Conservation (phyloP, 371 early-diverging fungal genomes). For the Dichotomocladium elegans region DNA sequence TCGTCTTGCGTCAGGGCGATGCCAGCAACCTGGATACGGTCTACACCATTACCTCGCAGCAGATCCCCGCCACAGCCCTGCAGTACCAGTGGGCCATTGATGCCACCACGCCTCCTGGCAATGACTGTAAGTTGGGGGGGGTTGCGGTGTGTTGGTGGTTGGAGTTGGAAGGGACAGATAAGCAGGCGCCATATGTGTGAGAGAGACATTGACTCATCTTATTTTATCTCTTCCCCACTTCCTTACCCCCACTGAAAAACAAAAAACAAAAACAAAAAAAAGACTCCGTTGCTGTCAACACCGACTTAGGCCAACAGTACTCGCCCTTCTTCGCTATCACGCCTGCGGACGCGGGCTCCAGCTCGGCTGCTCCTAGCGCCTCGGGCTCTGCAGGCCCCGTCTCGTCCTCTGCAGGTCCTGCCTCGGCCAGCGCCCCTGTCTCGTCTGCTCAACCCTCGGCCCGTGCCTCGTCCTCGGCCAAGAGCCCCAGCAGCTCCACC, state of each 20-base stretch:
- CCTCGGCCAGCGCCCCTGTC: background rate
- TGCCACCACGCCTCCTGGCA: constrained; percentile 9
- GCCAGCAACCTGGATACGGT: constrained; percentile 19
- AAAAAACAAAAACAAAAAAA: too few relatives aligned
- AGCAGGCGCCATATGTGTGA: too few relatives aligned
- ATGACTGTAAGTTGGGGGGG: constrained; percentile 26
- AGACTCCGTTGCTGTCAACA: constrained; percentile 27
- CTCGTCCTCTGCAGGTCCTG: background rate
- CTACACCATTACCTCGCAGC: constrained; percentile 5
- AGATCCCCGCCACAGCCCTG: constrained; percentile 5
- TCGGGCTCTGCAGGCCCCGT: constrained; percentile 6
- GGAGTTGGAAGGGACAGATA: background rate
- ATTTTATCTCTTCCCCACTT: too few relatives aligned
- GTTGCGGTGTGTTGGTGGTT: too few relatives aligned
- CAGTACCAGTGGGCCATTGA: constrained; percentile 29
- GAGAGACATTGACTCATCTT: too few relatives aligned
- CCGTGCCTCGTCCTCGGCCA: background rate
- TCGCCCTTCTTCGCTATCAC: constrained; percentile 37
- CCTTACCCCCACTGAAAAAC: too few relatives aligned
- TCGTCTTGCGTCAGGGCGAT: constrained; percentile 25
- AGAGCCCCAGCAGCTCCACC: background rate
- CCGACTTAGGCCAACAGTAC: constrained; percentile 23
- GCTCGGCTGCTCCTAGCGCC: background rate
- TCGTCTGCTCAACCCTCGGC: background rate
- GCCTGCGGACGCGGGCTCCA: background rate